Percentiles rank a stretch among this genome's conserved stretches.
Evolutionary conservation across 306 rosid genomes (phyloP).

Genomic region (Purshia tridentata): DNA sequence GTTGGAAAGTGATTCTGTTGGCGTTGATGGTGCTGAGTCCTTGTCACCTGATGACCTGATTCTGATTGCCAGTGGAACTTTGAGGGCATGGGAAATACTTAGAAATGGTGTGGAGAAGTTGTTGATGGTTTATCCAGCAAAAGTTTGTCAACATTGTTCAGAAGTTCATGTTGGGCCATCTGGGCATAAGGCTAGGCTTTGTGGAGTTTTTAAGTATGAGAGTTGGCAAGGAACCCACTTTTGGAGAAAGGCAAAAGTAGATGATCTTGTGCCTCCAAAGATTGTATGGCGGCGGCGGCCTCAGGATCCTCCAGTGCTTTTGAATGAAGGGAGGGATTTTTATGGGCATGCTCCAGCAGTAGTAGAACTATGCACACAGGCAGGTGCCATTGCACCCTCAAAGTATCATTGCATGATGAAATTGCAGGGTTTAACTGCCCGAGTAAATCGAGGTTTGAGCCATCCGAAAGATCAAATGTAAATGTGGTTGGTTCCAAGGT

Average conservation of each 20-base stretch:
- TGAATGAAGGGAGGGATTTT: constrained; percentile 56
- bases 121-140: constrained; percentile 68
- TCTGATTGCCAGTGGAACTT: constrained; percentile 50
- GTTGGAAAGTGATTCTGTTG: constrained; percentile 29
- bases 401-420: constrained; percentile 76
- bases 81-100: constrained; percentile 72
- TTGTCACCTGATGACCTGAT: constrained; percentile 45
- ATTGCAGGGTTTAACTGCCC: constrained; percentile 61
- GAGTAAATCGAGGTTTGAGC: constrained; percentile 15
- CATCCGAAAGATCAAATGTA: not conserved
- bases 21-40: constrained; percentile 30
- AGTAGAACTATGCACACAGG: constrained; percentile 71
- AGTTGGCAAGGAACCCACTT: constrained; percentile 75
- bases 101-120: constrained; percentile 70
- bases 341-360: constrained; percentile 79
- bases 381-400: constrained; percentile 56
- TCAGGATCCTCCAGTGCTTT: constrained; percentile 80
- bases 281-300: constrained; percentile 66
- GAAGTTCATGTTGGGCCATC: constrained; percentile 90
- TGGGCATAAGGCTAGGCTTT: constrained; percentile 79
- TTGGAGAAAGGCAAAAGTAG: constrained; percentile 73
- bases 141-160: constrained; percentile 83
- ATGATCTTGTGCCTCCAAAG: constrained; percentile 81
- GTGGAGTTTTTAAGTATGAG: constrained; percentile 82
- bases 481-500: not conserved